Evolutionary conservation across 228 moss, liverwort and hornwort species (phyloP).

Genomic region (Sphagnum magellanicum): DNA sequence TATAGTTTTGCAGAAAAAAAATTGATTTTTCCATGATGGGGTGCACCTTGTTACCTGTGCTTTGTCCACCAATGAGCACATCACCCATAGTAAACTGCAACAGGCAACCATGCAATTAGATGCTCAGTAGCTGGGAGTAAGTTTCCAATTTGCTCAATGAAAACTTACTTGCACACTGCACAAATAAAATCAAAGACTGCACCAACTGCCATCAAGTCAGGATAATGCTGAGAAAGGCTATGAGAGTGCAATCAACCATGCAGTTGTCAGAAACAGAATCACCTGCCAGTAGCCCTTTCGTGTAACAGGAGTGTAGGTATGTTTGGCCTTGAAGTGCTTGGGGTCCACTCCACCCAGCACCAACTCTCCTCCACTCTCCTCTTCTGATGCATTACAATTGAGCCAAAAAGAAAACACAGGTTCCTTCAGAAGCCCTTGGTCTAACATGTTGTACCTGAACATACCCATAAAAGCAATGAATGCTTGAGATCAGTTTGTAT

Average conservation of each 20-base stretch:
- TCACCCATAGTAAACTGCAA: conserved; percentile 88
- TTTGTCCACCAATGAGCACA: conserved; percentile 72
- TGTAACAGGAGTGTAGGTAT: conserved; percentile 77
- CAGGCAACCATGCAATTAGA: background rate
- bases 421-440: conserved; percentile 69
- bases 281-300: conserved; percentile 94
- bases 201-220: too few relatives aligned
- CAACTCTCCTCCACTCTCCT: conserved; percentile 67
- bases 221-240: too few relatives aligned
- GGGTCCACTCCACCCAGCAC: conserved; percentile 80
- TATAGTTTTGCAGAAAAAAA: too few relatives aligned
- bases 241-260: background rate
- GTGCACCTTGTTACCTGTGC: conserved; percentile 34
- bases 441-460: conserved; percentile 75
- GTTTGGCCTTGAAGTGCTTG: conserved; percentile 81
- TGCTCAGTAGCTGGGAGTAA: too few relatives aligned
- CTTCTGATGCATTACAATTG: conserved; percentile 53
- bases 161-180: background rate
- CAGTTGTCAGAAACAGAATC: background rate
- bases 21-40: too few relatives aligned
- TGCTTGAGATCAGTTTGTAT: background rate
- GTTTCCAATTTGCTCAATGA: background rate
- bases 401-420: conserved; percentile 95
- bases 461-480: background rate
- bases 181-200: too few relatives aligned